phyloP scores from a whole-genome alignment of 1,284 basidiomycete species.

The Irpex rosettiformis region DNA sequence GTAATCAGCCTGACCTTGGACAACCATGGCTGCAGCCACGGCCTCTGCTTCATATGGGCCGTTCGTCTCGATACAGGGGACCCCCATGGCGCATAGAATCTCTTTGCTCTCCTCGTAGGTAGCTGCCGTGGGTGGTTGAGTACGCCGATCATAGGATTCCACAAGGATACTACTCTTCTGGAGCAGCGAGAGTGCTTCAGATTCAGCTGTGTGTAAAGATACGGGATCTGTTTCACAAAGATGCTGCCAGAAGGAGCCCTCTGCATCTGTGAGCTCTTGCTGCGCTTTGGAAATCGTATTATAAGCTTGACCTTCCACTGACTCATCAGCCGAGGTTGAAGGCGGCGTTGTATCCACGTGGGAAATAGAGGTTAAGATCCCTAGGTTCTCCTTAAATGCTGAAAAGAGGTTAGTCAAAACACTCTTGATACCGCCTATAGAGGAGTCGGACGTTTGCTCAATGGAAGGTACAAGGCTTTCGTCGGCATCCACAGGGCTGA shows the following conservation, averaged over 20 bases:
- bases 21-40: constrained; percentile 71
- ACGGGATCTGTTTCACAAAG: constrained; percentile 23
- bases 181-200: constrained; percentile 36
- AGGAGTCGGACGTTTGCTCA: background rate
- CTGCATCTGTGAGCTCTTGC: constrained; percentile 54
- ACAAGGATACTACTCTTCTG: constrained; percentile 52
- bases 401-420: background rate
- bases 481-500: background rate
- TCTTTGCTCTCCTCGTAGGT: constrained; percentile 65
- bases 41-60: constrained; percentile 82
- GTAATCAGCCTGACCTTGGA: constrained; percentile 72
- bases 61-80: constrained; percentile 65
- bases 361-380: background rate
- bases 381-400: background rate
- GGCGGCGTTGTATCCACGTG: background rate
- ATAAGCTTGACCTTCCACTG: constrained; percentile 38
- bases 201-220: constrained; percentile 11
- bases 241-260: constrained; percentile 59
- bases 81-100: constrained; percentile 71
- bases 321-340: constrained; percentile 5
- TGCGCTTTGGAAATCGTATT: constrained; percentile 64
- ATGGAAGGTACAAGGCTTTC: background rate
- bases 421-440: background rate
- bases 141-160: constrained; percentile 60
- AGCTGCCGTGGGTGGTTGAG: constrained; percentile 49